Base-by-base conservation (phyloP, 345 rosid species). In the Eutrema japonicum region DNA sequence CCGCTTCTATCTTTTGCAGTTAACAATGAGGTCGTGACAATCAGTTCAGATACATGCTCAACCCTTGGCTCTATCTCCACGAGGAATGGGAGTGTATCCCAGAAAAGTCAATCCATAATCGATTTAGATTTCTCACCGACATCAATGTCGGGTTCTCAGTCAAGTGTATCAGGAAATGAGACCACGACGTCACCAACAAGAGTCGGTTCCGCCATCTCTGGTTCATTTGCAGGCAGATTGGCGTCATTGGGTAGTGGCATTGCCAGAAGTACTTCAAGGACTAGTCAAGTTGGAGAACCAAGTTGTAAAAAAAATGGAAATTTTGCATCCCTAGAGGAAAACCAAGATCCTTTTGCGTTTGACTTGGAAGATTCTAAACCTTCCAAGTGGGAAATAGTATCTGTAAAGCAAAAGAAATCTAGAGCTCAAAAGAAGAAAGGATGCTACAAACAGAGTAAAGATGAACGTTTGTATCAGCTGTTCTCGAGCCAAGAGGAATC, bases 331-430 rank as follows among this genome's bases (percentile, higher is more conserved):
- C 80, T 77, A 18, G 91, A 83, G 68, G 85, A 86, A 61, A 68
- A 79, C 59, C 78, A 90, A 77, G 99, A 92, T 82, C 98, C 99
- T 63, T 96, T 43, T 71, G 95, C 99, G 61, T 96, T 96, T 80
- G 95, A 85, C 85, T 91, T 85, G 64, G 95, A 85, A 69, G 99
- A 87, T 55, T 82, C 86, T 76, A 80, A 76, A 72, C 98, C 94
- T 48, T 88, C 98, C 10, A 96, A 96, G 58, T 96, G 99, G 99
- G 98, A 90, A 45, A 62, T 84, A 46, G 80, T 82, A 8, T 86
- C 85, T 29, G 89, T 89, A 70, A 92, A 87, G 69, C 78, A 73
- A 75, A 83, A 83, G 64, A 77, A 71, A 46, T 62, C 87, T 76
- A 79, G 38, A 77, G 63, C 74, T 63, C 86, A 75, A 72, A 83